Evolutionary conservation across 2,329 filamentous ascomycete genomes (phyloP).

Genomic region (Fusarium equiseti): DNA sequence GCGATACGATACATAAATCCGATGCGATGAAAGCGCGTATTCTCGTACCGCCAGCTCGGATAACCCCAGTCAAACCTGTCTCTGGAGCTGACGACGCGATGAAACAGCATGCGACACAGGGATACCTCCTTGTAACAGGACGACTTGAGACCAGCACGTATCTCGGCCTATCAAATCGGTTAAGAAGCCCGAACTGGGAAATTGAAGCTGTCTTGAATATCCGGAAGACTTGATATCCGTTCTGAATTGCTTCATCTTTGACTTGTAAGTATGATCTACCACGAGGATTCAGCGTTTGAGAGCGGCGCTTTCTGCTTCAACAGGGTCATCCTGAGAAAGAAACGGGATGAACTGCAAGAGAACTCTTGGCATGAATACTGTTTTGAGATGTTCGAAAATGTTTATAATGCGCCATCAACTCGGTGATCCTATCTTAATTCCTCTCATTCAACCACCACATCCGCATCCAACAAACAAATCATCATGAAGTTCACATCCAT

Average conservation of each 20-base stretch:
- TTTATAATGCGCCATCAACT: neutral
- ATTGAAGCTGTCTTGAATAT: rapidly evolving
- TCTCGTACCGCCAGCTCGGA: neutral
- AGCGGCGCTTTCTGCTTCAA: neutral
- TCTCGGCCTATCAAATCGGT: neutral
- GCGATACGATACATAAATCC: neutral
- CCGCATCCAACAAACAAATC: neutral
- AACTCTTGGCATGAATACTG: neutral
- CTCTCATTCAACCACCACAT: neutral
- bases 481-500: conserved; percentile 54
- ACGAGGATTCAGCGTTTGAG: neutral
- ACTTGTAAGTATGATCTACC: neutral
- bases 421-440: neutral
- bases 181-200: too few species aligned
- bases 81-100: neutral
- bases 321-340: neutral
- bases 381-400: neutral
- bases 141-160: neutral
- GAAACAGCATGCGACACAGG: conserved; percentile 21
- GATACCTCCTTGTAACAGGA: conserved; percentile 21
- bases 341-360: neutral
- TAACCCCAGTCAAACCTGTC: neutral
- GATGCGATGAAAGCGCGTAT: neutral
- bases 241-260: neutral
- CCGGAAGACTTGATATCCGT: conserved; percentile 6